A percentile compares a stretch with the other conserved stretches of the same genome.
phyloP scores from a whole-genome alignment of 1,139 yeast species.

The Komagataea norvegica region DNA sequence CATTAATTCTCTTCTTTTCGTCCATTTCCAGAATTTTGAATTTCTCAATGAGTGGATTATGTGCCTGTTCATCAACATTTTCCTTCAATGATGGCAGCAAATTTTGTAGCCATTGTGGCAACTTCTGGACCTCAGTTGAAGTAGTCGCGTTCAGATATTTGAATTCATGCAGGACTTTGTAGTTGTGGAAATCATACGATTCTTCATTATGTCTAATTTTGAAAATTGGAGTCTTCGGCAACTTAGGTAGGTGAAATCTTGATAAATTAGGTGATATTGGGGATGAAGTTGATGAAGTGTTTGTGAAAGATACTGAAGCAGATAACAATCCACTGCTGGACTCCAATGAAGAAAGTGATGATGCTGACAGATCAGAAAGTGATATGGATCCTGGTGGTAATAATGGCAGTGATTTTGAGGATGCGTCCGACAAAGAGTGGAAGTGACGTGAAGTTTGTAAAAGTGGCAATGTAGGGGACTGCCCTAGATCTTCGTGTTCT shows the following conservation, averaged over 20 bases:
- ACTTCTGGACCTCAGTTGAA: slow-evolving; percentile 9
- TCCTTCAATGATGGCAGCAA: slow-evolving; percentile 22
- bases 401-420: slow-evolving; percentile 4
- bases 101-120: slow-evolving; percentile 38
- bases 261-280: slow-evolving; percentile 33
- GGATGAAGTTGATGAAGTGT: slow-evolving; percentile 11
- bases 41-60: slow-evolving; percentile 29
- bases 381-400: slow-evolving; percentile 21
- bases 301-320: slow-evolving; percentile 2
- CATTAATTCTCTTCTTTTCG: slow-evolving; percentile 37
- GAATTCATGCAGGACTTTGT: slow-evolving; percentile 26
- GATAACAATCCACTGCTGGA: slow-evolving; percentile 3
- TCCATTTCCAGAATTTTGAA: slow-evolving; percentile 36
- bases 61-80: slow-evolving; percentile 21
- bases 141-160: slow-evolving; percentile 18
- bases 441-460: slow-evolving; percentile 7
- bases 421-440: slow-evolving; percentile 3
- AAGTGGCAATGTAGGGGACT: slow-evolving; percentile 3
- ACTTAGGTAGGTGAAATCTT: slow-evolving; percentile 33
- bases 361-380: slow-evolving; percentile 16
- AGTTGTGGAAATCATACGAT: slow-evolving; percentile 30
- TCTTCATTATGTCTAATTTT: slow-evolving; percentile 44
- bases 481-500: not conserved
- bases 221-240: slow-evolving; percentile 29
- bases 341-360: slow-evolving; percentile 8